Conservation (phyloP, 2,329 filamentous ascomycete species). For the Eutypa lata region DNA sequence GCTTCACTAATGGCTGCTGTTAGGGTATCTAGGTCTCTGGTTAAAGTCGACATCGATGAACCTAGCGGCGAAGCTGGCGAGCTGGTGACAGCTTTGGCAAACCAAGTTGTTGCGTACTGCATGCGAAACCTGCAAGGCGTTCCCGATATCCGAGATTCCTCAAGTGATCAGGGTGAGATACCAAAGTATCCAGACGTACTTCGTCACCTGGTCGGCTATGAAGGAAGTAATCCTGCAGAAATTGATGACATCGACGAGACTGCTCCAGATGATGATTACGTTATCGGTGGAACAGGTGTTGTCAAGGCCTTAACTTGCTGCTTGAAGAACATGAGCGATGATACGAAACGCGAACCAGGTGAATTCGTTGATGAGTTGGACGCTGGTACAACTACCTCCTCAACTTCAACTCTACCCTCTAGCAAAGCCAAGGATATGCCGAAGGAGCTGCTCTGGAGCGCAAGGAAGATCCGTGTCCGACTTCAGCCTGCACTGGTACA, state of each 20-base stretch:
- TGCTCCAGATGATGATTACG: conserved; percentile 88
- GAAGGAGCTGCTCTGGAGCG: conserved; percentile 81
- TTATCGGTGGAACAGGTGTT: conserved; percentile 91
- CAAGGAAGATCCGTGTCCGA: conserved; percentile 80
- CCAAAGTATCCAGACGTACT: conserved; percentile 74
- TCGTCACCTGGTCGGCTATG: conserved; percentile 79
- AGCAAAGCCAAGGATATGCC: conserved; percentile 88
- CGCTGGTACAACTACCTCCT: conserved; percentile 45
- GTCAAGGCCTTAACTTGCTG: conserved; percentile 92
- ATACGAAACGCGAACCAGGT: conserved; percentile 52
- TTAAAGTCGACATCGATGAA: conserved; percentile 89
- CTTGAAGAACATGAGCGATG: conserved; percentile 73
- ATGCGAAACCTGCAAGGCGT: conserved; percentile 84
- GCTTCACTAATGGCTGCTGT: conserved; percentile 87
- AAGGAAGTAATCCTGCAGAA: conserved; percentile 44
- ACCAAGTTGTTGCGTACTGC: conserved; percentile 92
- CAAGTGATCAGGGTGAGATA: conserved; percentile 26
- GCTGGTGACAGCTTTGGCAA: conserved; percentile 85
- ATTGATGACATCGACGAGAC: conserved; percentile 61
- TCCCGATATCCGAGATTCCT: conserved; percentile 43
- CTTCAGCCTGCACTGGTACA: conserved; percentile 80
- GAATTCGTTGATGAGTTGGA: conserved; percentile 53
- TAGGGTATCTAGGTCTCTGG: conserved; percentile 75
- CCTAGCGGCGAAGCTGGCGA: conserved; percentile 80
- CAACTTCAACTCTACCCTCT: conserved; percentile 37